Percentiles rank a stretch among this genome's conserved stretches.
These are phyloP conservation scores for Fraxinus baroniana DNA, from an alignment of 305 asterid genomes.

Conservation along the genomic window DNA sequence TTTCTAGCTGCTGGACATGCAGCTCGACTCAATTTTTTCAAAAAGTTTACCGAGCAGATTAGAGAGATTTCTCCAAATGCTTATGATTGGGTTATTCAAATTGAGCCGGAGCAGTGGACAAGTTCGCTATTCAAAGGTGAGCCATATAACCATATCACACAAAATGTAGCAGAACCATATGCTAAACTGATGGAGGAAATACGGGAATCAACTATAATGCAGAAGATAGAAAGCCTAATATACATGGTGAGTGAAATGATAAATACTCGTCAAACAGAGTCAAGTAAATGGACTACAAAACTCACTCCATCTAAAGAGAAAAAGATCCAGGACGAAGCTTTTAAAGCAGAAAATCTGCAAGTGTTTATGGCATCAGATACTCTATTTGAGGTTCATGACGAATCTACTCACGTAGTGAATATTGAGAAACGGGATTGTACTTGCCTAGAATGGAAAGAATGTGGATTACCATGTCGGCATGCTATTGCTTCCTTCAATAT, in stretches of 20 bases:
- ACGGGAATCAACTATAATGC: slow-evolving; percentile 74
- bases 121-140: slow-evolving; percentile 61
- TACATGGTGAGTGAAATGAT: slow-evolving; percentile 53
- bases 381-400: slow-evolving; percentile 85
- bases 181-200: slow-evolving; percentile 60
- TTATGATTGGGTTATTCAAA: slow-evolving; percentile 70
- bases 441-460: slow-evolving; percentile 76
- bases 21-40: slow-evolving; percentile 56
- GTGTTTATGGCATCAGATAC: slow-evolving; percentile 78
- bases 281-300: slow-evolving; percentile 53
- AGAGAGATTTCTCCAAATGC: slow-evolving; percentile 64
- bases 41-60: slow-evolving; percentile 64
- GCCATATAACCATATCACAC: slow-evolving; percentile 55
- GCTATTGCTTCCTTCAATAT: slow-evolving; percentile 70
- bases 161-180: slow-evolving; percentile 66
- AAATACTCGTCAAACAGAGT: slow-evolving; percentile 43
- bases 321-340: slow-evolving; percentile 52
- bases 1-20: slow-evolving; percentile 75
- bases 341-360: slow-evolving; percentile 55
- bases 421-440: slow-evolving; percentile 72
- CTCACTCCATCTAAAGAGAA: slow-evolving; percentile 75
- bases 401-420: slow-evolving; percentile 75
- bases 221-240: slow-evolving; percentile 71
- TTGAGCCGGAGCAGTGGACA: slow-evolving; percentile 71
- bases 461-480: slow-evolving; percentile 74